Evolutionary conservation across 176 grass and related monocot genomes (phyloP).

Genomic region (Aechmea fasciata): DNA sequence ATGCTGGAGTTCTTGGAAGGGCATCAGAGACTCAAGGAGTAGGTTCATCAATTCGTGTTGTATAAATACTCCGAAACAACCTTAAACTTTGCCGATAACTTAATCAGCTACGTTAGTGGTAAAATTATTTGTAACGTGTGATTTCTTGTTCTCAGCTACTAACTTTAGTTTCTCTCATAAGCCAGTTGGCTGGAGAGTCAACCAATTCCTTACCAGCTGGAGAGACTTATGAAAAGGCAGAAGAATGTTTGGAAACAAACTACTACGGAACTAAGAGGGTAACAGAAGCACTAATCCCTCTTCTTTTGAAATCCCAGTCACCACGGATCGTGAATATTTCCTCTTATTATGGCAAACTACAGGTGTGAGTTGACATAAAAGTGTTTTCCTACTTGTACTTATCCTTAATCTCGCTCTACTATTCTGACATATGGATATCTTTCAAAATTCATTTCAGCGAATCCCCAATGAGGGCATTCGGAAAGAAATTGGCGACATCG

Average conservation of each 20-base stretch:
- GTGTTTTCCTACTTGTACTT: neutral
- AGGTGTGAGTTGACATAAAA: conserved; percentile 18
- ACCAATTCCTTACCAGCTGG: conserved; percentile 11
- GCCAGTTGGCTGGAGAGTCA: neutral
- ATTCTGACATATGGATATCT: neutral
- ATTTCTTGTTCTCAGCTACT: neutral
- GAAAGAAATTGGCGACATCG: conserved; percentile 27
- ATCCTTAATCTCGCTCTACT: neutral
- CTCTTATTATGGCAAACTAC: conserved; percentile 26
- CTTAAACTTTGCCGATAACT: too few species aligned
- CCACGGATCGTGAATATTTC: conserved; percentile 53
- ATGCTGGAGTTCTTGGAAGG: conserved; percentile 47
- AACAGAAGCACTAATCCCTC: conserved; percentile 31
- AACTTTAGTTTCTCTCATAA: neutral
- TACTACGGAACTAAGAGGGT: conserved; percentile 49
- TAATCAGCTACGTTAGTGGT: too few species aligned
- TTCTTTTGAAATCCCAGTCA: conserved; percentile 32
- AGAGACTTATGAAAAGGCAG: conserved; percentile 26
- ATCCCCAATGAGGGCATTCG: conserved; percentile 32
- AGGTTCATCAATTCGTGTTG: neutral
- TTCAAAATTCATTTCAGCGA: conserved; percentile 11
- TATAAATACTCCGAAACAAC: too few species aligned
- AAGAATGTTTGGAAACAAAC: conserved; percentile 41
- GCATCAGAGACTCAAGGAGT: conserved; percentile 13
- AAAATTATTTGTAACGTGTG: neutral